These are phyloP conservation scores for Eucalyptus marginata DNA, from an alignment of 345 rosid genomes.

Conservation along the genomic window DNA sequence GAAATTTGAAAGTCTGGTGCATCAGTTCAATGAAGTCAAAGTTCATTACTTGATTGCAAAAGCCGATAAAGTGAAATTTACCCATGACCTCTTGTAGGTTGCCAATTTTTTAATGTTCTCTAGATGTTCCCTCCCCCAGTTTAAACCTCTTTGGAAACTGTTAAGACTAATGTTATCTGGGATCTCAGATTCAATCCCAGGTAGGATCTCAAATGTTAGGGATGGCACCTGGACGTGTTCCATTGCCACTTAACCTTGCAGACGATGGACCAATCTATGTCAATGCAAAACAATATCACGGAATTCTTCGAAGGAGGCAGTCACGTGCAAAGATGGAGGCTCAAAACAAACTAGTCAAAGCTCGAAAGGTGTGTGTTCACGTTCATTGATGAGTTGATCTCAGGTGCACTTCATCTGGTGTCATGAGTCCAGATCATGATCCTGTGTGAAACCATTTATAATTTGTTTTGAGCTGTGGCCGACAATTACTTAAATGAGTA, in stretches of 20 bases:
- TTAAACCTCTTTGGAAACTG: background rate
- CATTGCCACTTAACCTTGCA: constrained; percentile 26
- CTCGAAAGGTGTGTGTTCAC: constrained; percentile 18
- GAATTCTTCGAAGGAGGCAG: constrained; percentile 39
- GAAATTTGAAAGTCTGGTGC: background rate
- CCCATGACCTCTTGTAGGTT: background rate
- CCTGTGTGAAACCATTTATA: background rate
- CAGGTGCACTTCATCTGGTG: background rate
- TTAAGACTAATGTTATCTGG: background rate
- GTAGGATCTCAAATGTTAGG: constrained; percentile 15
- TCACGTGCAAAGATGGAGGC: constrained; percentile 44
- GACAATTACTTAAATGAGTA: background rate
- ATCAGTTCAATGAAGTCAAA: background rate
- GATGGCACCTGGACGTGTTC: constrained; percentile 17
- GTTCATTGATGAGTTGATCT: background rate
- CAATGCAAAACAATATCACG: constrained; percentile 45
- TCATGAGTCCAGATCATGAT: background rate
- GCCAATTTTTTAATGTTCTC: background rate
- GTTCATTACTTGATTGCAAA: background rate
- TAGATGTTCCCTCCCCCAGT: background rate
- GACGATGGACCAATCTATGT: constrained; percentile 38
- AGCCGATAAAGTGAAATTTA: background rate
- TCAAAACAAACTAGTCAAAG: constrained; percentile 28
- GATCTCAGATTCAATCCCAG: constrained; percentile 18
- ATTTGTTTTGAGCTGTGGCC: background rate